Conservation (phyloP, 2,329 filamentous ascomycete species). For the Akanthomyces uredinophilus region DNA sequence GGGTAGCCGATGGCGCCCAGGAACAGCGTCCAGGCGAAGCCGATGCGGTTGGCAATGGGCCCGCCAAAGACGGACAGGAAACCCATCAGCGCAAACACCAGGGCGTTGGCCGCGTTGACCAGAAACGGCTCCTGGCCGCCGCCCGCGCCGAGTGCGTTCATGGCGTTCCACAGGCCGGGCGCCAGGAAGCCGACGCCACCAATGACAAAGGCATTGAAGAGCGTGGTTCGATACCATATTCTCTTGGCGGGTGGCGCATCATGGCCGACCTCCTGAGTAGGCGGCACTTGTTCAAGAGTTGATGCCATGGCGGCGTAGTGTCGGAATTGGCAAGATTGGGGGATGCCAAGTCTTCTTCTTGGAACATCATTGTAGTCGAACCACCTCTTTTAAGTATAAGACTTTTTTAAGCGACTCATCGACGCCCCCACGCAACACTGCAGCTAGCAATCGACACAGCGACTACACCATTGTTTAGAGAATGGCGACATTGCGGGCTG, state of each 20-base stretch:
- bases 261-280: neutral
- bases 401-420: neutral
- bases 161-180: conserved; percentile 50
- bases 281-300: neutral
- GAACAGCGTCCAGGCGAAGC: conserved; percentile 39
- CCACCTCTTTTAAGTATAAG: neutral
- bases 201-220: conserved; percentile 50
- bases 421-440: neutral
- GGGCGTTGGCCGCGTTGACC: conserved; percentile 46
- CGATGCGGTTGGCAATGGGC: conserved; percentile 44
- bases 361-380: neutral
- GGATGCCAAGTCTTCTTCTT: neutral
- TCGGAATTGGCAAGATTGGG: neutral
- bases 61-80: conserved; percentile 44
- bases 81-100: conserved; percentile 42
- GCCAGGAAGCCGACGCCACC: conserved; percentile 47
- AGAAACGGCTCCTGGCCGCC: conserved; percentile 45
- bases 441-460: neutral
- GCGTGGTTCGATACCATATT: conserved; percentile 44
- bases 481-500: conserved; percentile 13
- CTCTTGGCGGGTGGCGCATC: conserved; percentile 6
- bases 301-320: neutral
- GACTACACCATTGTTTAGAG: conserved; percentile 8
- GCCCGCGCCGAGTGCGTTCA: conserved; percentile 48
- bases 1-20: conserved; percentile 44